phyloP scores from a whole-genome alignment of 164 flowering plant species.

The Paratinospora sagittata region DNA sequence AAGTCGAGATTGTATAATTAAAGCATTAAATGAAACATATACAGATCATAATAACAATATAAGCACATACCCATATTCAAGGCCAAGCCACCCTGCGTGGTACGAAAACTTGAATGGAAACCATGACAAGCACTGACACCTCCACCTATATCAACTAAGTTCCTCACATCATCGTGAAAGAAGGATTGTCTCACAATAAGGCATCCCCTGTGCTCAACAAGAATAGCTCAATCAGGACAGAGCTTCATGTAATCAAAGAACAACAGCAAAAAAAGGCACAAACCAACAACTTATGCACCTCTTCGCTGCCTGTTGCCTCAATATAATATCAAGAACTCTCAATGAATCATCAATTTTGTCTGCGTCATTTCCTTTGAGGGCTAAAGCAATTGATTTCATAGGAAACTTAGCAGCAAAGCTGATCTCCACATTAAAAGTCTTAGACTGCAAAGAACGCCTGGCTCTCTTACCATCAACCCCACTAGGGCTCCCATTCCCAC shows the following conservation, averaged over 20 bases:
- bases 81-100: slow-evolving; percentile 60
- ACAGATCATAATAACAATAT: neutral
- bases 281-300: slow-evolving; percentile 28
- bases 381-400: slow-evolving; percentile 36
- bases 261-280: neutral
- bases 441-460: slow-evolving; percentile 39
- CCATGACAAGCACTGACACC: slow-evolving; percentile 62
- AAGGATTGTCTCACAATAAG: slow-evolving; percentile 77
- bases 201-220: slow-evolving; percentile 52
- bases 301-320: slow-evolving; percentile 71
- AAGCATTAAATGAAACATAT: neutral
- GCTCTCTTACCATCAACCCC: slow-evolving; percentile 38
- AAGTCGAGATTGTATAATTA: slow-evolving; percentile 4
- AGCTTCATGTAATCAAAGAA: neutral
- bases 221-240: neutral
- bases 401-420: slow-evolving; percentile 56
- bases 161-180: slow-evolving; percentile 56
- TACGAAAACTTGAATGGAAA: slow-evolving; percentile 64
- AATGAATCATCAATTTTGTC: slow-evolving; percentile 52
- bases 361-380: slow-evolving; percentile 39
- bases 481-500: slow-evolving; percentile 32
- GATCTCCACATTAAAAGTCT: slow-evolving; percentile 47
- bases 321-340: slow-evolving; percentile 60
- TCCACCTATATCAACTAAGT: slow-evolving; percentile 59
- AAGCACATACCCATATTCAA: slow-evolving; percentile 61